phyloP scores from a whole-genome alignment of 2,329 filamentous ascomycete genomes.

The Orbilia blumenaviensis region DNA sequence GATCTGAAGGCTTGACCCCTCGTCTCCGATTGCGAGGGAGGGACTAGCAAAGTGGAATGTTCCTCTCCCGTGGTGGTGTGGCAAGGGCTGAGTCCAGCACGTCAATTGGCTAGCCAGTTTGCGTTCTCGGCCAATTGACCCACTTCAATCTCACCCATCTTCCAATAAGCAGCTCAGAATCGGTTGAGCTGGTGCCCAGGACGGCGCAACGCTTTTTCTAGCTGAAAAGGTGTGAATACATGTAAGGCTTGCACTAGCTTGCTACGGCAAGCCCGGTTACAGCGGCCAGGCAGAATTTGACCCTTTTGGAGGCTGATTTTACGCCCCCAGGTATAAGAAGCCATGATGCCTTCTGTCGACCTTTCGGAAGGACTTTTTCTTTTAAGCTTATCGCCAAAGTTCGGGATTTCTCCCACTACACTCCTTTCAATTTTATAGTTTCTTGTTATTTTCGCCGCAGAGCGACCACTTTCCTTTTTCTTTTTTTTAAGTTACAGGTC shows the following conservation, averaged over 20 bases:
- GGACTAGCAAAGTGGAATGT: not conserved
- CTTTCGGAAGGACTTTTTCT: not conserved
- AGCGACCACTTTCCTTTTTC: conserved; percentile 50
- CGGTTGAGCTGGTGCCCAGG: conserved; percentile 27
- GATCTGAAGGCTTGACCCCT: conserved; percentile 33
- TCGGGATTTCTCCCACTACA: conserved; percentile 43
- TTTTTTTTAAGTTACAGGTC: conserved; percentile 20
- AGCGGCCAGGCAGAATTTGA: not conserved
- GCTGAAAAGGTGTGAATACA: conserved; percentile 32
- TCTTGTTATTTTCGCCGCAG: conserved; percentile 33
- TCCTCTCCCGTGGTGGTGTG: conserved; percentile 31
- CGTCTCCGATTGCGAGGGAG: conserved; percentile 45
- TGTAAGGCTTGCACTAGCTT: conserved; percentile 41
- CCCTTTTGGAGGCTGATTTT: conserved; percentile 21
- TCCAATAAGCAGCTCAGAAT: conserved; percentile 36
- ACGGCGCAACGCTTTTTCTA: conserved; percentile 41
- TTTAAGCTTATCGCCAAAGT: conserved; percentile 12
- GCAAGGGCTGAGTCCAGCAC: conserved; percentile 12
- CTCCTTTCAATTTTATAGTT: conserved; percentile 31
- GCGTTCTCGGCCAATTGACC: conserved; percentile 24
- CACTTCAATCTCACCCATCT: conserved; percentile 47
- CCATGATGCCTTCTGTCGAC: conserved; percentile 25
- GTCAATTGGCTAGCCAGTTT: conserved; percentile 27
- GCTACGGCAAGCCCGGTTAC: conserved; percentile 27
- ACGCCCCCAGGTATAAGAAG: conserved; percentile 7